A percentile compares a stretch with the other conserved stretches of the same genome.
Evolutionary conservation across 352 stramenopile genomes (phyloP).

Genomic region (Halophytophthora batemanensis): DNA sequence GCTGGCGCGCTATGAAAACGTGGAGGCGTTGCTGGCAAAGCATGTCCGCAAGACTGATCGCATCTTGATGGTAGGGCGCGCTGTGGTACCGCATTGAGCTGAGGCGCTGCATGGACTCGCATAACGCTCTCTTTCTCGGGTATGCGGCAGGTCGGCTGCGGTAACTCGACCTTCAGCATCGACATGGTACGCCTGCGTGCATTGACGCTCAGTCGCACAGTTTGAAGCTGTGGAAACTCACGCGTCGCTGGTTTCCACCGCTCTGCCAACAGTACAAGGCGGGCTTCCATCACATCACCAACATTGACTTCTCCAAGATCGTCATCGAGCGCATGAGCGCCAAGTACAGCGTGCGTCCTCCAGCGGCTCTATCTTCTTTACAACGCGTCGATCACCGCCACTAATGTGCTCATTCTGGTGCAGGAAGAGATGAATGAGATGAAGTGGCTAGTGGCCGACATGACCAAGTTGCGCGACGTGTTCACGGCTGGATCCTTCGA

Average conservation of each 20-base stretch:
- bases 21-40: conserved; percentile 35
- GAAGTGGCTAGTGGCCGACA: conserved; percentile 53
- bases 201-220: not conserved
- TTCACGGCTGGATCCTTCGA: conserved; percentile 55
- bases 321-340: conserved; percentile 67
- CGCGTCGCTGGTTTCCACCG: not conserved
- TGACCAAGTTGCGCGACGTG: conserved; percentile 43
- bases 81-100: not conserved
- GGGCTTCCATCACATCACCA: conserved; percentile 61
- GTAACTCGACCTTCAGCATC: conserved; percentile 72
- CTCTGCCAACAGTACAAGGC: conserved; percentile 41
- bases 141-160: conserved; percentile 53
- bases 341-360: conserved; percentile 41
- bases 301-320: conserved; percentile 67
- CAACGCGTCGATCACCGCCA: no score
- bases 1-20: conserved; percentile 52
- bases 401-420: not conserved
- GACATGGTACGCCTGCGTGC: conserved; percentile 42
- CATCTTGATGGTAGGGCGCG: conserved; percentile 40
- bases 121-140: not conserved
- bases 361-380: no score
- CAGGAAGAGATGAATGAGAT: conserved; percentile 48
- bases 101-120: not conserved
- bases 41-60: conserved; percentile 39
- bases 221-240: conserved; percentile 5